These are phyloP conservation scores for Anethum foeniculum DNA, from an alignment of 140 eudicot genomes.

Conservation along the genomic window DNA sequence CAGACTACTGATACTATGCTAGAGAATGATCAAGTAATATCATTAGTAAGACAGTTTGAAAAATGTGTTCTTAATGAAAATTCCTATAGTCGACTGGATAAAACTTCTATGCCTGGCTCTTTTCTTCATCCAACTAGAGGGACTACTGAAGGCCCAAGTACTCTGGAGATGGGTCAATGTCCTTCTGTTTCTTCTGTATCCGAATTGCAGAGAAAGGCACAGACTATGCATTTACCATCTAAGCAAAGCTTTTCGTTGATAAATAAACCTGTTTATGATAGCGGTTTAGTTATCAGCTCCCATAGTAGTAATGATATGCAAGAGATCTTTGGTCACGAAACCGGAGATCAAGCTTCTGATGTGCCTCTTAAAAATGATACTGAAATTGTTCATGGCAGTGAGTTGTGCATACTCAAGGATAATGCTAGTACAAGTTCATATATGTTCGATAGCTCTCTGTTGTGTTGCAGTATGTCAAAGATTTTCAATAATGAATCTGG, in stretches of 20 bases:
- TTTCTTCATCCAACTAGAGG: slow-evolving; percentile 17
- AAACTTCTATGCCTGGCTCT: slow-evolving; percentile 10
- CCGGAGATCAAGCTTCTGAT: neutral
- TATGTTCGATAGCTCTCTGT: neutral
- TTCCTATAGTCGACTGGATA: slow-evolving; percentile 24
- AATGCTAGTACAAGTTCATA: neutral
- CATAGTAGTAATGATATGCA: neutral
- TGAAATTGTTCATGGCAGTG: neutral
- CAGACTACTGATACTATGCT: neutral
- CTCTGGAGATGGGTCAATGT: slow-evolving; percentile 10
- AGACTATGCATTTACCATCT: slow-evolving; percentile 5
- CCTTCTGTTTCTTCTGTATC: slow-evolving; percentile 7
- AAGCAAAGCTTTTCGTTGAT: slow-evolving; percentile 13
- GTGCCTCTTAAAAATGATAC: neutral
- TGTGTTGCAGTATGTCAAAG: neutral
- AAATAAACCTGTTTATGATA: slow-evolving; percentile 21
- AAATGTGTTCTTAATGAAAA: slow-evolving; percentile 16
- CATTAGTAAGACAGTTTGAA: slow-evolving; percentile 10
- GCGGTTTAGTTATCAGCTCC: slow-evolving; percentile 2
- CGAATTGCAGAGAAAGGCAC: slow-evolving; percentile 17
- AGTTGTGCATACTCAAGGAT: neutral
- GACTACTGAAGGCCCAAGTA: slow-evolving; percentile 18
- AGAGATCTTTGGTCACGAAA: neutral
- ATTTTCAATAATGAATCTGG: neutral
- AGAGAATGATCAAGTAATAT: slow-evolving; percentile 13